Conservation (phyloP, 1,284 basidiomycete genomes). For the Trichosporon faecale region DNA sequence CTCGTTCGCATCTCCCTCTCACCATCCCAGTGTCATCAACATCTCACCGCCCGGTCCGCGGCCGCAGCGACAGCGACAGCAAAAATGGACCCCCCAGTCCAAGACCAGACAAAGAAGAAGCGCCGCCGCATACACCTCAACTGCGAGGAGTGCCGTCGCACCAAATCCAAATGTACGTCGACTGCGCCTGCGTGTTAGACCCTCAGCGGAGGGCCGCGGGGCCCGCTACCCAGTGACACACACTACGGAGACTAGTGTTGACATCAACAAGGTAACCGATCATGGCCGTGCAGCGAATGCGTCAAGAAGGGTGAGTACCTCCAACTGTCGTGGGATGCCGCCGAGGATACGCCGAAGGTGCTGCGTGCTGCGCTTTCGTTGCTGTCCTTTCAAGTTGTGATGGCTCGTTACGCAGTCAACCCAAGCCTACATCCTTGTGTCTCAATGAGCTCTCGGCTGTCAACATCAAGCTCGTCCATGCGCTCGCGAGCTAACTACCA, state of each 20-base stretch:
- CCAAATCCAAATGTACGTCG: slow-evolving; percentile 27
- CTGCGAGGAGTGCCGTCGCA: slow-evolving; percentile 26
- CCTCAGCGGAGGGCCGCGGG: not conserved
- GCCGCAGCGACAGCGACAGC: not conserved
- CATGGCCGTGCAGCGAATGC: slow-evolving; percentile 28
- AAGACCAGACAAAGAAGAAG: slow-evolving; percentile 19
- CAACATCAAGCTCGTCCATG: not conserved
- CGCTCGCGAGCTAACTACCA: slow-evolving; percentile 6
- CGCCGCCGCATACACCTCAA: slow-evolving; percentile 25
- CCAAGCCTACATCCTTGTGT: no score
- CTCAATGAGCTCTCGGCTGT: no score
- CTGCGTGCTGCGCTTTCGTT: not conserved
- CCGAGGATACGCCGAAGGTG: not conserved
- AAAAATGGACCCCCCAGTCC: slow-evolving; percentile 6
- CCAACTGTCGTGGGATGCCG: no score
- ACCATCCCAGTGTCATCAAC: not conserved
- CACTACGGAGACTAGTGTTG: not conserved
- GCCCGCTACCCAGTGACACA: not conserved
- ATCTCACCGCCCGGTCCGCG: not conserved
- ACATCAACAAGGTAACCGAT: slow-evolving; percentile 18
- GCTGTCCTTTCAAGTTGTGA: not conserved
- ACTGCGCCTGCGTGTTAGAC: no score
- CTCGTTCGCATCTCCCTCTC: not conserved
- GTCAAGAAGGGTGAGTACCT: slow-evolving; percentile 22
- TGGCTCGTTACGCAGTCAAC: not conserved